A percentile compares a stretch with the other conserved stretches of the same genome.
phyloP scores from a whole-genome alignment of 2,329 filamentous ascomycete genomes.

The Cercospora berteroae region DNA sequence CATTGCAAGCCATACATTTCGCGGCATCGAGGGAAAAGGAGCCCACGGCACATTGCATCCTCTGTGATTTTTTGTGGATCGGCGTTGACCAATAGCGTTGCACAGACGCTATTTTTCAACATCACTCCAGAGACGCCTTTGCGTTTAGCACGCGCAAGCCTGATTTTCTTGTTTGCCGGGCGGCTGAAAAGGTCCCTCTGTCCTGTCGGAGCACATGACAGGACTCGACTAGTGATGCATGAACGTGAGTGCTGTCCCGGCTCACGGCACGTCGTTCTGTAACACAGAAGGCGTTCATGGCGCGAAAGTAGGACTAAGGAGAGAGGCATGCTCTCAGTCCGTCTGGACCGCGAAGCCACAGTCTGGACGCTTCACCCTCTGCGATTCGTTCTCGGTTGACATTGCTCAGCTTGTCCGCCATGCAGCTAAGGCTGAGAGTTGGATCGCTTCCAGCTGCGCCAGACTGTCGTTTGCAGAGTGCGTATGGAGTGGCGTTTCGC shows the following conservation, averaged over 20 bases:
- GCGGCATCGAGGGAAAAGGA: background rate
- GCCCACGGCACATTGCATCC: background rate
- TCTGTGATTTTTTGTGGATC: constrained; percentile 5
- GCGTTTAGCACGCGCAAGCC: constrained; percentile 1
- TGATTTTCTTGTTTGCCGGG: background rate
- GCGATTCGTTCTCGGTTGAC: constrained; percentile 2
- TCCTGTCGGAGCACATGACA: background rate
- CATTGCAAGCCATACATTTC: constrained; percentile 3
- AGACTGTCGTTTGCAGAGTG: background rate
- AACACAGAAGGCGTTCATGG: background rate
- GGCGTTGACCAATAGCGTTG: background rate
- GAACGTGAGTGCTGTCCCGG: constrained; percentile 1
- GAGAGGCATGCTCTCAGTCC: constrained; percentile 3
- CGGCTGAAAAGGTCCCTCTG: background rate
- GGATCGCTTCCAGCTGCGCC: background rate
- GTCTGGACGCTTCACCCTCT: background rate
- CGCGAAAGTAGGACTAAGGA: constrained; percentile 1
- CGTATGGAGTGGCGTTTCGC: constrained; percentile 5
- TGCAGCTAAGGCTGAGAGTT: background rate
- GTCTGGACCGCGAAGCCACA: background rate
- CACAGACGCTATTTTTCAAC: constrained; percentile 8
- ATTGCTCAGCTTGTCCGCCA: constrained; percentile 2
- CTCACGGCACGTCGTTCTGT: constrained; percentile 7
- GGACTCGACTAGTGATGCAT: constrained; percentile 7
- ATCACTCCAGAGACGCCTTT: background rate